A percentile compares a stretch with the other conserved stretches of the same genome.
Evolutionary conservation across 2,329 filamentous ascomycete species (phyloP).

Genomic region (Fusarium sp.): DNA sequence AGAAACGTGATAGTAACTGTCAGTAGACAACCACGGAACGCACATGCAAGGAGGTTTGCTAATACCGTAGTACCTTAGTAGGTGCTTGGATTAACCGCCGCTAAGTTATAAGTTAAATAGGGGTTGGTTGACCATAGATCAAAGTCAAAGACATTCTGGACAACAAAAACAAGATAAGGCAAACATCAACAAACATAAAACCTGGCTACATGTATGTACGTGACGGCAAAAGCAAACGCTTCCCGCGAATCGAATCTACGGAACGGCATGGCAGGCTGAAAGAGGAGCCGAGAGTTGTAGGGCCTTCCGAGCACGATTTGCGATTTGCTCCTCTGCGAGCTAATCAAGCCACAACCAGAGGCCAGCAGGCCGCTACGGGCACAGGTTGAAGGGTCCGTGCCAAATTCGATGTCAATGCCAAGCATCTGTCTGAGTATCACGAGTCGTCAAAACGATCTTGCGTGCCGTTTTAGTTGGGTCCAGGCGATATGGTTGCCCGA

Average conservation of each 20-base stretch:
- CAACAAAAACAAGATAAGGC: neutral
- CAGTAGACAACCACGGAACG: neutral
- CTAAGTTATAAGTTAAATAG: neutral
- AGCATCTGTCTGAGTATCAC: conserved; percentile 13
- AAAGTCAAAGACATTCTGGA: neutral
- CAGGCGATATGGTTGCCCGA: conserved; percentile 29
- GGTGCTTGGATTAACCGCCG: neutral
- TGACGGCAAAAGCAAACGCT: conserved; percentile 25
- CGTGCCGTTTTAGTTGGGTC: conserved; percentile 42
- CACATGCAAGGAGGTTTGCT: neutral
- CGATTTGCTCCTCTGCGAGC: conserved; percentile 37
- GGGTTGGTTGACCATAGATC: too few relatives aligned
- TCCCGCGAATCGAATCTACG: conserved; percentile 13
- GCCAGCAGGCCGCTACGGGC: conserved; percentile 26
- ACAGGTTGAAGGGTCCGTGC: conserved; percentile 38
- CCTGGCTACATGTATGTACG: conserved; percentile 2
- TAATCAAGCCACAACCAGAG: conserved; percentile 21
- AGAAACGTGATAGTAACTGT: conserved; percentile 37
- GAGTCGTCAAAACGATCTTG: conserved; percentile 21
- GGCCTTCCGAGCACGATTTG: conserved; percentile 31
- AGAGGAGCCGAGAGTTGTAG: conserved; percentile 27
- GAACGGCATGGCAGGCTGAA: conserved; percentile 27
- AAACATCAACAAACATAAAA: neutral
- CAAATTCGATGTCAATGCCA: conserved; percentile 10
- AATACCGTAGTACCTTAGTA: neutral